A percentile compares a stretch with the other conserved stretches of the same genome.
phyloP scores from a whole-genome alignment of 108 stramenopile genomes.

The Nitzschia palea region DNA sequence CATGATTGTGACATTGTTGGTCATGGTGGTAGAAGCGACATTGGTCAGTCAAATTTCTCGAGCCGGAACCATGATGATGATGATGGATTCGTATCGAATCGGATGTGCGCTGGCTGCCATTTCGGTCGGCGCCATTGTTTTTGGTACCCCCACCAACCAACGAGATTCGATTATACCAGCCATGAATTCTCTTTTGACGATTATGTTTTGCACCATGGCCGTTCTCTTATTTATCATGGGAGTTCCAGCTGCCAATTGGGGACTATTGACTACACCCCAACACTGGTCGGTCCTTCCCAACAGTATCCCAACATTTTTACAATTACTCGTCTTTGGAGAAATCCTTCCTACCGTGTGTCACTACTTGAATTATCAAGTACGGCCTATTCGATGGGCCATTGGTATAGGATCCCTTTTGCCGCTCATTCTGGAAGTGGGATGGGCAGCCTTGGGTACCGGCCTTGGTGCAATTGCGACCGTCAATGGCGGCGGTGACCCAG shows the following conservation, averaged over 20 bases:
- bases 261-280: background rate
- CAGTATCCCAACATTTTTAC: conserved; percentile 11
- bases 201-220: conserved; percentile 2
- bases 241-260: conserved; percentile 5
- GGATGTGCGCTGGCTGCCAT: conserved; percentile 14
- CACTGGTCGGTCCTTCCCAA: background rate
- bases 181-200: conserved; percentile 2
- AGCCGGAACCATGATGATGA: conserved; percentile 9
- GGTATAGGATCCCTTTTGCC: conserved; percentile 15
- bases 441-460: conserved; percentile 14
- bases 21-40: conserved; percentile 11
- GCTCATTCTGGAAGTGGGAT: conserved; percentile 5
- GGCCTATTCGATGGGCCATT: conserved; percentile 13
- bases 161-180: background rate
- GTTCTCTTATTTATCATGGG: conserved; percentile 8
- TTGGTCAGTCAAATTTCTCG: conserved; percentile 23
- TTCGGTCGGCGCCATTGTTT: conserved; percentile 4
- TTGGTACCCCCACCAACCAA: background rate
- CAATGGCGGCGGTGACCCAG: background rate
- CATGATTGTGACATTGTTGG: background rate
- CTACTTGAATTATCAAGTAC: conserved; percentile 3
- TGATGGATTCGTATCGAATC: conserved; percentile 1
- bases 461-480: background rate
- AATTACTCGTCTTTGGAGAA: conserved; percentile 22
- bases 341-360: conserved; percentile 19